These are phyloP conservation scores for Voacanga thouarsii DNA, from an alignment of 257 asterid species.

Conservation along the genomic window DNA sequence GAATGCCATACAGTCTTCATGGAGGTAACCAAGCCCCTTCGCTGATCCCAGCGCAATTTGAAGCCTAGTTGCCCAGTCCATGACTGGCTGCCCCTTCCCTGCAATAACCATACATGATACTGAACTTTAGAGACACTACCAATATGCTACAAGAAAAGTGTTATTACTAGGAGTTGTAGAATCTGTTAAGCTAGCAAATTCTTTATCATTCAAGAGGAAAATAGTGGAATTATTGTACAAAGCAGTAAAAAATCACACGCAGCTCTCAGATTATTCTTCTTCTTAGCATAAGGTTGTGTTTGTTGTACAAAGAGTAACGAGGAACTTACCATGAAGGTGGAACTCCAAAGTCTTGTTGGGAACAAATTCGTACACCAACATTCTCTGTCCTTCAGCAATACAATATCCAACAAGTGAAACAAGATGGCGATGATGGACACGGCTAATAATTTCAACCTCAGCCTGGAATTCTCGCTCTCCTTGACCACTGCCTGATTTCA, in stretches of 20 bases:
- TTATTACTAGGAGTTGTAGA: too few species aligned
- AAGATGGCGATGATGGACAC: constrained; percentile 93
- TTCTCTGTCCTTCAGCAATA: constrained; percentile 57
- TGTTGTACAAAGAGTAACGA: neutral
- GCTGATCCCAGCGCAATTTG: constrained; percentile 93
- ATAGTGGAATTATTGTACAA: neutral
- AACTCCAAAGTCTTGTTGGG: constrained; percentile 73
- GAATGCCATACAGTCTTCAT: constrained; percentile 73
- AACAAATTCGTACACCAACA: constrained; percentile 84
- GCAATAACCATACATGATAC: neutral
- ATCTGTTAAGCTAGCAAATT: neutral
- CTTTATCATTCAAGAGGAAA: neutral
- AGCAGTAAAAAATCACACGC: neutral
- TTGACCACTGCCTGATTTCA: constrained; percentile 87
- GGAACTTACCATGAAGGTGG: constrained; percentile 71
- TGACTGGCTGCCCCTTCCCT: constrained; percentile 71
- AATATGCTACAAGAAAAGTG: too few species aligned
- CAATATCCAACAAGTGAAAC: constrained; percentile 95
- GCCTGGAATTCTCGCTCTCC: constrained; percentile 96
- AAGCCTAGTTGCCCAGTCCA: constrained; percentile 75
- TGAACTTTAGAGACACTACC: neutral
- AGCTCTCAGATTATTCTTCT: neutral
- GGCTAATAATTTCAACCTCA: constrained; percentile 93
- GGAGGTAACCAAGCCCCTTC: constrained; percentile 84
- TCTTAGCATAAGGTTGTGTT: neutral